Percentiles rank a stretch among this genome's conserved stretches.
Conservation (phyloP, 768 basidiomycete species). For the Collybiopsis luxurians region DNA sequence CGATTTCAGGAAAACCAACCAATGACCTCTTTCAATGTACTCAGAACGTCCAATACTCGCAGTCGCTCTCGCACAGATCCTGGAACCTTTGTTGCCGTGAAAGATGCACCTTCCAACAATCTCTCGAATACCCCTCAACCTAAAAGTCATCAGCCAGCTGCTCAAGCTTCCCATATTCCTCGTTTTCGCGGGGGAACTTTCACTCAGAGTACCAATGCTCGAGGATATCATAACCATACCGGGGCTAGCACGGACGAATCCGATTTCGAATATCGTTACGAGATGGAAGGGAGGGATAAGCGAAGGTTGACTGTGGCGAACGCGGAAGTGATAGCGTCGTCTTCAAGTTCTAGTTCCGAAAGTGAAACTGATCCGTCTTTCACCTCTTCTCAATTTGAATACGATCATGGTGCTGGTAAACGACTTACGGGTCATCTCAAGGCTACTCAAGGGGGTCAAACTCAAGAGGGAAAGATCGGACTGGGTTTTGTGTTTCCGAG, state of each 20-base stretch:
- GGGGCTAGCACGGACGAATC: constrained; percentile 34
- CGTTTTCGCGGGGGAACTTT: constrained; percentile 25
- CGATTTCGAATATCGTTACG: constrained; percentile 34
- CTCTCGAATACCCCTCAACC: constrained; percentile 6
- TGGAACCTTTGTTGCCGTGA: constrained; percentile 11
- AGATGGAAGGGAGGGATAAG: constrained; percentile 25
- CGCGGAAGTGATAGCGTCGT: constrained; percentile 38
- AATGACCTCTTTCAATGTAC: background rate
- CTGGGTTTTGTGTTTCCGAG: background rate
- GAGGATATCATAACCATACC: constrained; percentile 10
- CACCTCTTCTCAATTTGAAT: background rate
- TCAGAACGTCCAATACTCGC: constrained; percentile 13
- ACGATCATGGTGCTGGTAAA: background rate
- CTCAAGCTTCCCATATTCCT: constrained; percentile 25
- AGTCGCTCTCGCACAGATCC: constrained; percentile 36
- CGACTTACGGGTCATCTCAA: background rate
- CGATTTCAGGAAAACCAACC: constrained; percentile 3
- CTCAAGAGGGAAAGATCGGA: background rate
- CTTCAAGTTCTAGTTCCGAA: constrained; percentile 34
- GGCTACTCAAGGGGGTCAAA: background rate
- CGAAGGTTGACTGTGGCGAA: constrained; percentile 46
- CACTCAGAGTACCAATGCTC: background rate
- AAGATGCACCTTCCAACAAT: background rate
- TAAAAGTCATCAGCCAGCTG: constrained; percentile 5
- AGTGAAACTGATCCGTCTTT: constrained; percentile 26